phyloP scores from a whole-genome alignment of 495 filamentous ascomycete species.

The Astrocystis sublimbata region DNA sequence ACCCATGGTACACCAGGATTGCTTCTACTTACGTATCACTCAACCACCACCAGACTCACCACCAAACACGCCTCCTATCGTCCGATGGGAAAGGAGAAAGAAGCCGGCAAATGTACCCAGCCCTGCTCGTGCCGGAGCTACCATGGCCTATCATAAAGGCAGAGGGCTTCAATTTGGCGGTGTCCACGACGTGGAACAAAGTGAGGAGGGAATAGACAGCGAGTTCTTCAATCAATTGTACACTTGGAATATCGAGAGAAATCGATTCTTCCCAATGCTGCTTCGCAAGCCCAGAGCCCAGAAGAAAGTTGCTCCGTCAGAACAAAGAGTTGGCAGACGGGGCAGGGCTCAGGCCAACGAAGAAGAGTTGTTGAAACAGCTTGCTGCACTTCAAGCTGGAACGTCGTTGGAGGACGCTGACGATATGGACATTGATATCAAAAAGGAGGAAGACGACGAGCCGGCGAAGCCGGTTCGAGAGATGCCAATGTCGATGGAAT shows the following conservation, averaged over 20 bases:
- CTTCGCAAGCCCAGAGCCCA: constrained; percentile 69
- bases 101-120: constrained; percentile 85
- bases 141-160: constrained; percentile 86
- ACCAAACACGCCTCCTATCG: constrained; percentile 59
- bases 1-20: constrained; percentile 88
- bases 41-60: constrained; percentile 65
- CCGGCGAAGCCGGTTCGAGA: constrained; percentile 50
- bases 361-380: constrained; percentile 81
- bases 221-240: constrained; percentile 91
- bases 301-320: constrained; percentile 52
- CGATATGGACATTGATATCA: constrained; percentile 55
- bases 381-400: constrained; percentile 77
- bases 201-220: constrained; percentile 91
- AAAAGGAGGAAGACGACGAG: constrained; percentile 47
- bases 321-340: constrained; percentile 60
- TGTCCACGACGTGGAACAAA: constrained; percentile 91
- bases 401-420: constrained; percentile 58
- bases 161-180: constrained; percentile 92
- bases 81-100: constrained; percentile 92
- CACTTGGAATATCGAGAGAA: constrained; percentile 91
- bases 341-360: constrained; percentile 80
- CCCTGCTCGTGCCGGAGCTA: constrained; percentile 80
- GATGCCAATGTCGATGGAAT: constrained; percentile 64
- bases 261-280: constrained; percentile 84
- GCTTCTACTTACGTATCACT: constrained; percentile 85